Evolutionary conservation across 164 flowering plant species (phyloP).

Genomic region (Aristolochia californica): DNA sequence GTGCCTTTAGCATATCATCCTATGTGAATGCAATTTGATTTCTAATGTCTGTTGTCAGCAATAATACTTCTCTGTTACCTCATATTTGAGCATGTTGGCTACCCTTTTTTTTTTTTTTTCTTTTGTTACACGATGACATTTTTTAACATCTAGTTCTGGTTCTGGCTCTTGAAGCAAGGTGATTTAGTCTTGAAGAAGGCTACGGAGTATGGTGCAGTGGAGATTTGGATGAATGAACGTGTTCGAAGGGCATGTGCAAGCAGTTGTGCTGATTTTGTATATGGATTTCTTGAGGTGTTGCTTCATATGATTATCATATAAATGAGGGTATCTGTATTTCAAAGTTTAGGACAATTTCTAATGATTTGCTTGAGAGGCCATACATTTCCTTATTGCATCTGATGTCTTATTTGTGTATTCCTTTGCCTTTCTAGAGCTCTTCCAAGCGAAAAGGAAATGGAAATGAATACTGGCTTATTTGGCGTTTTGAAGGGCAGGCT

Average conservation of each 20-base stretch:
- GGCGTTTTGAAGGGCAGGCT: slow-evolving; percentile 87
- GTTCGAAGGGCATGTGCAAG: slow-evolving; percentile 86
- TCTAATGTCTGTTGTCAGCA: too few relatives aligned
- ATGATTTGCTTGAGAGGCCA: neutral
- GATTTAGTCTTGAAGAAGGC: slow-evolving; percentile 91
- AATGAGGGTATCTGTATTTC: slow-evolving; percentile 14
- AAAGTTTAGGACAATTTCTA: neutral
- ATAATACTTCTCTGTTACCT: too few relatives aligned
- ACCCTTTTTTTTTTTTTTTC: too few relatives aligned
- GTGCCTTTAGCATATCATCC: too few relatives aligned
- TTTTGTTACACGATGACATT: neutral
- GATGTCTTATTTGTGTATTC: neutral
- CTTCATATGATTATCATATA: slow-evolving; percentile 11
- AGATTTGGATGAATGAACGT: slow-evolving; percentile 99
- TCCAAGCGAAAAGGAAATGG: slow-evolving; percentile 53
- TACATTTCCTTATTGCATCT: neutral
- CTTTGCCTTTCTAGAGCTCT: slow-evolving; percentile 39
- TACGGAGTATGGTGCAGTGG: slow-evolving; percentile 97
- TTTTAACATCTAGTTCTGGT: slow-evolving; percentile 2
- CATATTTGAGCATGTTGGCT: too few relatives aligned
- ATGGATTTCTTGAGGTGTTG: slow-evolving; percentile 90
- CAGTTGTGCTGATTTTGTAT: slow-evolving; percentile 92
- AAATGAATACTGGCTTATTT: slow-evolving; percentile 84
- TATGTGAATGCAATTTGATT: too few relatives aligned
- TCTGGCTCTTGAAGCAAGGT: slow-evolving; percentile 37